Conservation (phyloP, 1,139 yeast genomes). For the Meyerozyma carpophila region DNA sequence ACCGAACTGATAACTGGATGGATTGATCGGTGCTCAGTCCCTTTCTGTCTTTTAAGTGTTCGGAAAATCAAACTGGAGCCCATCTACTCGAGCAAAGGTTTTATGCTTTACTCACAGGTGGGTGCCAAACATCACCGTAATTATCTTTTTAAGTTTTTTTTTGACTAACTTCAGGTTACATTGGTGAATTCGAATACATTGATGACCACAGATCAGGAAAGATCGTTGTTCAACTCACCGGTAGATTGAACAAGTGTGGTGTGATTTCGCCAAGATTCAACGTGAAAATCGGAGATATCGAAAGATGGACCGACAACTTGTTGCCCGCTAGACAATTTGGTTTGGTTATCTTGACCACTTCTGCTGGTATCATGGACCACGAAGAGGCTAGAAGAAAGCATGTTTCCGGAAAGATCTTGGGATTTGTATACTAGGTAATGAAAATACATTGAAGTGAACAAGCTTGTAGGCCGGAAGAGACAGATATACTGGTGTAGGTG, state of each 20-base stretch:
- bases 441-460: background rate
- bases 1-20: conserved; percentile 98
- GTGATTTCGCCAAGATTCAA: conserved; percentile 98
- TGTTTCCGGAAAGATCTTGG: conserved; percentile 96
- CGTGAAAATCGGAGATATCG: conserved; percentile 88
- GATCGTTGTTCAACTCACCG: conserved; percentile 93
- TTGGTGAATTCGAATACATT: conserved; percentile 97
- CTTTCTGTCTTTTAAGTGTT: conserved; percentile 96
- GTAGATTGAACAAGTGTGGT: conserved; percentile 98
- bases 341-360: conserved; percentile 93
- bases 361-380: conserved; percentile 99
- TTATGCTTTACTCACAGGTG: conserved; percentile 16
- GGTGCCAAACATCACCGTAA: conserved; percentile 6
- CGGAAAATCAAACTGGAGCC: conserved; percentile 72
- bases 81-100: conserved; percentile 76
- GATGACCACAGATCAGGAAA: conserved; percentile 99
- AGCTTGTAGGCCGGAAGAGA: too few species aligned
- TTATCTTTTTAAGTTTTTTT: conserved; percentile 2
- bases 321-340: conserved; percentile 99
- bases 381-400: conserved; percentile 99
- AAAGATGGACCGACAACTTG: conserved; percentile 96
- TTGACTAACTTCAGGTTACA: conserved; percentile 57
- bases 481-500: too few species aligned
- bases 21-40: conserved; percentile 83
- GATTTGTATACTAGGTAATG: conserved; percentile 74